A percentile compares a stretch with the other conserved stretches of the same genome.
These are phyloP conservation scores for Symbiotaphrina buchneri DNA, from an alignment of 495 filamentous ascomycete genomes.

Conservation along the genomic window DNA sequence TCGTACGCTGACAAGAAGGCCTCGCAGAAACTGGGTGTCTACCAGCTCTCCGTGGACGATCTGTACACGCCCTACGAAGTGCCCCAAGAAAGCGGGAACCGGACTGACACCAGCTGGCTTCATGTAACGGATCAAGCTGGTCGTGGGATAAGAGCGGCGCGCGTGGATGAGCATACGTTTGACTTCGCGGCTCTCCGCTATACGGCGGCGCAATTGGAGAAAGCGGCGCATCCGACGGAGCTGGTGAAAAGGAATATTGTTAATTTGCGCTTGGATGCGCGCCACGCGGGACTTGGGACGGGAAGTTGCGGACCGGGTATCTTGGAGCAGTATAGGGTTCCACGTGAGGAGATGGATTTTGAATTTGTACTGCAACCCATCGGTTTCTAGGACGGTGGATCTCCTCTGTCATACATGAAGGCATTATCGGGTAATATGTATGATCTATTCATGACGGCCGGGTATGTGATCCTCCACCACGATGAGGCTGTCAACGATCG, in stretches of 20 bases:
- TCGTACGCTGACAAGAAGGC: slow-evolving; percentile 36
- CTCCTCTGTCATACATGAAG: too few species aligned
- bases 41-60: slow-evolving; percentile 16
- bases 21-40: slow-evolving; percentile 27
- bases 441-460: too few species aligned
- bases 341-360: slow-evolving; percentile 11
- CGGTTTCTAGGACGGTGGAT: too few species aligned
- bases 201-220: slow-evolving; percentile 26
- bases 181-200: slow-evolving; percentile 34
- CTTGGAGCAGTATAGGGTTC: slow-evolving; percentile 24
- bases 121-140: slow-evolving; percentile 16
- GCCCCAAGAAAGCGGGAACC: slow-evolving; percentile 39
- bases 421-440: too few species aligned
- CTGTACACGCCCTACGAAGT: slow-evolving; percentile 35
- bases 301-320: slow-evolving; percentile 36
- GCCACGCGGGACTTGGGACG: slow-evolving; percentile 32
- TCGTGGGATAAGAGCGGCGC: slow-evolving; percentile 13
- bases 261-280: slow-evolving; percentile 32
- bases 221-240: slow-evolving; percentile 34
- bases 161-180: slow-evolving; percentile 15
- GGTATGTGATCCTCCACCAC: too few species aligned
- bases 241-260: slow-evolving; percentile 27
- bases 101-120: slow-evolving; percentile 36
- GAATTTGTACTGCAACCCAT: slow-evolving; percentile 9
- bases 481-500: too few species aligned